These are phyloP conservation scores for Trichoderma simmonsii DNA, from an alignment of 2,329 filamentous ascomycete species.

Conservation along the genomic window DNA sequence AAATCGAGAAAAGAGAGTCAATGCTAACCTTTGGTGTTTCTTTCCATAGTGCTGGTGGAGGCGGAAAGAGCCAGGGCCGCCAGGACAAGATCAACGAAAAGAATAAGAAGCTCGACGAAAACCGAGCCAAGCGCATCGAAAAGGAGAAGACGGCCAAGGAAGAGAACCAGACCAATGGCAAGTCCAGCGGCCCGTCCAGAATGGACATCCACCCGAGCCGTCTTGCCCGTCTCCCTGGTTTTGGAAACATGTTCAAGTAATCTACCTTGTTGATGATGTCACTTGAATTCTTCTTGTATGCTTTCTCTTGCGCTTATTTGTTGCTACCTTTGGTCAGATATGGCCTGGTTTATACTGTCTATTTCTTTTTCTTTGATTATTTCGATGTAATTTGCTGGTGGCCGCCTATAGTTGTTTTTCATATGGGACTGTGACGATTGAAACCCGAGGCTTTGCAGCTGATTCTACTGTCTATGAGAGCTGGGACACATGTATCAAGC, in stretches of 20 bases:
- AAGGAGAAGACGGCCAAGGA: conserved; percentile 42
- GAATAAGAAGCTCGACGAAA: conserved; percentile 79
- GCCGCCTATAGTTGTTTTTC: background rate
- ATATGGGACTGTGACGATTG: background rate
- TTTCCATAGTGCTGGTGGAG: conserved; percentile 69
- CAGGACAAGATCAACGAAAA: conserved; percentile 77
- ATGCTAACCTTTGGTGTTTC: conserved; percentile 3
- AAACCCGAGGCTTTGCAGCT: background rate
- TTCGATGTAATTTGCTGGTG: background rate
- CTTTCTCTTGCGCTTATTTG: background rate
- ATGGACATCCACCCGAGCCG: conserved; percentile 53
- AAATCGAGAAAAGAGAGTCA: background rate
- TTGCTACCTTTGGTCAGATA: background rate
- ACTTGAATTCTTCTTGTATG: background rate
- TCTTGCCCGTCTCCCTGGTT: conserved; percentile 32
- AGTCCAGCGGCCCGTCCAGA: conserved; percentile 23
- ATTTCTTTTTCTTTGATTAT: background rate
- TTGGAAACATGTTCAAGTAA: background rate
- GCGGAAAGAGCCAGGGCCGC: conserved; percentile 70
- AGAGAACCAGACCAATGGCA: conserved; percentile 26
- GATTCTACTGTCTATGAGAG: background rate
- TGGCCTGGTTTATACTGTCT: background rate
- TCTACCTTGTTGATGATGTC: background rate
- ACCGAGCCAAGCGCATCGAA: conserved; percentile 48
- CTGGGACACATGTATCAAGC: background rate